Evolutionary conservation across 1,139 yeast species (phyloP), one percentile per base, ranked within the genome.

Genomic region (Sporopachydermia cereana): DNA sequence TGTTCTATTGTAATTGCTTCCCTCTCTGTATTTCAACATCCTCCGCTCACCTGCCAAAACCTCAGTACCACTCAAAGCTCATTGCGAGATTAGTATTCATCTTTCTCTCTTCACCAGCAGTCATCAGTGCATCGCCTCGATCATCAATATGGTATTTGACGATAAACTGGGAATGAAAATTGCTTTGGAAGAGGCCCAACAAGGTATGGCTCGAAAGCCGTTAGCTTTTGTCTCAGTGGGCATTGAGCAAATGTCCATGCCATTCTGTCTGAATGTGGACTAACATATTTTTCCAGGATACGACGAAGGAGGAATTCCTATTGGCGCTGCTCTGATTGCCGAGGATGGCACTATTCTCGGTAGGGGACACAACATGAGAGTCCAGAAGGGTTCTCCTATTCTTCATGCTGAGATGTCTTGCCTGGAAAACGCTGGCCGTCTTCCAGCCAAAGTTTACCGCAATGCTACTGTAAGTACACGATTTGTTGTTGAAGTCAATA

Each of bases 391-490:
- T 16, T 79, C 88, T 12, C 79, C 96, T 18, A 85, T 81, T 21
- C 69, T 89, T 49, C 97, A 89, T 57, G 97, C 95, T 22, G 97
- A 89, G 60, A 89, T 84, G 57, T 75, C 89, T 12, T 80, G 95
- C 7, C 69, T 89, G 50, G 96, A 88, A 59, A 79, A 84, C 53
- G 93, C 95, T 18, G 97, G 97, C 14, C 75, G 96, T 56, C 69
- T 89, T 47, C 74, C 75, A 20, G 89, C 85, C 3, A 67, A 67
- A 31, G 71, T 71, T 23, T 83, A 83, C 70, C 84, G 72, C 66
- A 74, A 69, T 57, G 80, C 80, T 63, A 83, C 81, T 52, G 72
- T 60, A 62, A 66, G 58, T 68, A 7, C 20, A 34, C 5, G 39
- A 34, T 5, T 5, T 34, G 5, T 21, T 34, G 22, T 12, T 7